A percentile compares a stretch with the other conserved stretches of the same genome.
Conservation (phyloP, 2,329 filamentous ascomycete species). For the Amphichorda felina region DNA sequence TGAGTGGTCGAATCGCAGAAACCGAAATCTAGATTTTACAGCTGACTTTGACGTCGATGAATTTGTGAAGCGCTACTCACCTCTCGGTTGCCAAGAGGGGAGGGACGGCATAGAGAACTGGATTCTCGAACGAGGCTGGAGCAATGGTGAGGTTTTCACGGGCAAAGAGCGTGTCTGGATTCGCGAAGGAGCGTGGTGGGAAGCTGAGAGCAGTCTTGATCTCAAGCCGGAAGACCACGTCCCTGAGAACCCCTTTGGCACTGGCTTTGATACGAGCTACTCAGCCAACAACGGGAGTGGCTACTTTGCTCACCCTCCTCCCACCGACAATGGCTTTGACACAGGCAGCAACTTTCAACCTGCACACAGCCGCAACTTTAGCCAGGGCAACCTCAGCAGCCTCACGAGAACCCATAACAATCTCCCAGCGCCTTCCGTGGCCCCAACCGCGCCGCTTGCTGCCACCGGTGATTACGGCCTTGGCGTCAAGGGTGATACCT, state of each 20-base stretch:
- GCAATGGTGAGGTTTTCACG: slow-evolving; percentile 89
- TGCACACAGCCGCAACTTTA: slow-evolving; percentile 44
- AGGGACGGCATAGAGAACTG: slow-evolving; percentile 89
- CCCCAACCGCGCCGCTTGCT: slow-evolving; percentile 30
- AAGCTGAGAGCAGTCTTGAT: slow-evolving; percentile 92
- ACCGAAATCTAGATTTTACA: slow-evolving; percentile 86
- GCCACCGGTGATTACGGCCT: slow-evolving; percentile 76
- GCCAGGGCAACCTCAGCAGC: slow-evolving; percentile 45
- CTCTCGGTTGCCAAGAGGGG: slow-evolving; percentile 79
- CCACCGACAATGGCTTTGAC: slow-evolving; percentile 42
- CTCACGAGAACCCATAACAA: slow-evolving; percentile 21
- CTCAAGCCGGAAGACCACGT: slow-evolving; percentile 46
- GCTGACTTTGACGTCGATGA: slow-evolving; percentile 93
- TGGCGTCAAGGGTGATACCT: slow-evolving; percentile 72
- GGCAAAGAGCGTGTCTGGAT: slow-evolving; percentile 93
- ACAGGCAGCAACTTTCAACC: slow-evolving; percentile 58
- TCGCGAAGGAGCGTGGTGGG: slow-evolving; percentile 91
- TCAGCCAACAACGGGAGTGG: slow-evolving; percentile 49
- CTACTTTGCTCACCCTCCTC: slow-evolving; percentile 53
- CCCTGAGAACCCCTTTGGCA: slow-evolving; percentile 32
- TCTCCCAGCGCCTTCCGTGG: slow-evolving; percentile 41
- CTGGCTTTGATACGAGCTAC: slow-evolving; percentile 57
- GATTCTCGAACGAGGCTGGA: slow-evolving; percentile 93
- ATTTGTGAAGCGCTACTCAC: slow-evolving; percentile 71
- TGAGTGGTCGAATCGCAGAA: slow-evolving; percentile 92